Percentiles rank a stretch among this genome's conserved stretches.
These are phyloP conservation scores for Puccinia horiana DNA, from an alignment of 1,284 basidiomycete genomes.

Conservation along the genomic window DNA sequence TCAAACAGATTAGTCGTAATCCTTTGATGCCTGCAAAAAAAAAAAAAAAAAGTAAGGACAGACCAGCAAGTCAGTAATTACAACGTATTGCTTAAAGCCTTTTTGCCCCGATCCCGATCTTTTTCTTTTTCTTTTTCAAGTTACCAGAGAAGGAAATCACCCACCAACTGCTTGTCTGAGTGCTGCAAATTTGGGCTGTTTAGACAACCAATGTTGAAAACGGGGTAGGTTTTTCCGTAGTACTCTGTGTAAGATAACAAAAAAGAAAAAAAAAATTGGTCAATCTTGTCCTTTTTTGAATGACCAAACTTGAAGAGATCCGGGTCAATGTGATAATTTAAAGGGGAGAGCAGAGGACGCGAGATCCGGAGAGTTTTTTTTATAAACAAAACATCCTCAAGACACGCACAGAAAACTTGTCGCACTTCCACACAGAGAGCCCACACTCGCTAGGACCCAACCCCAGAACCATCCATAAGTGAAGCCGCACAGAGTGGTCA, in stretches of 20 bases:
- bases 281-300: neutral
- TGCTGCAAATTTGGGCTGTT: constrained; percentile 37
- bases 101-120: neutral
- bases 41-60: neutral
- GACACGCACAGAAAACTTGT: constrained; percentile 37
- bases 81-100: no score
- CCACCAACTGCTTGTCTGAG: constrained; percentile 45
- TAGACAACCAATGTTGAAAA: constrained; percentile 44
- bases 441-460: constrained; percentile 40
- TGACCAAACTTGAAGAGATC: neutral
- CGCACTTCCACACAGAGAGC: constrained; percentile 42
- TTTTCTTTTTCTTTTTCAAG: neutral
- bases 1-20: constrained; percentile 44
- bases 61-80: neutral
- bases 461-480: constrained; percentile 49
- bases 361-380: neutral
- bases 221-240: constrained; percentile 27
- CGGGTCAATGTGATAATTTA: neutral
- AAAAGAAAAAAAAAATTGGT: neutral
- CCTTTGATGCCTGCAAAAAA: constrained; percentile 29
- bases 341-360: neutral
- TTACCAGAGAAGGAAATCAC: neutral
- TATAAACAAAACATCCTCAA: neutral
- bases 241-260: neutral
- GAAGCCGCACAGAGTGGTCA: constrained; percentile 46